Evolutionary conservation across 129 eudicot genomes (phyloP).

Genomic region (Dittrichia graveolens): DNA sequence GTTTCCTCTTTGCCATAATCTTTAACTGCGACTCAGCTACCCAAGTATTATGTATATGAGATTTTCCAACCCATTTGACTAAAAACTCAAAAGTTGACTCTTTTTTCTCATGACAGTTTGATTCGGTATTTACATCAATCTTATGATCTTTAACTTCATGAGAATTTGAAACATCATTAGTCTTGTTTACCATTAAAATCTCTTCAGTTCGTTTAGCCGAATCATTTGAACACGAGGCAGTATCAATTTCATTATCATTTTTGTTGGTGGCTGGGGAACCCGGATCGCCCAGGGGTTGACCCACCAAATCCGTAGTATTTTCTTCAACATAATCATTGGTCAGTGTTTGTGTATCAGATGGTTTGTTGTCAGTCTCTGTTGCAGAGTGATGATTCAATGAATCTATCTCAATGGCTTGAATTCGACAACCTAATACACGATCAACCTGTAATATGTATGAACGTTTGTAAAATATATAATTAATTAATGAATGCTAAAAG

Average conservation of each 20-base stretch:
- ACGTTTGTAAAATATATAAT: too few relatives aligned
- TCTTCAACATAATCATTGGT: slow-evolving; percentile 45
- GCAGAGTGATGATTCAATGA: slow-evolving; percentile 29
- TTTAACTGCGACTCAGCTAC: slow-evolving; percentile 73
- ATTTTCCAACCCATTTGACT: slow-evolving; percentile 95
- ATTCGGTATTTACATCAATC: slow-evolving; percentile 21
- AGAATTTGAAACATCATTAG: slow-evolving; percentile 13
- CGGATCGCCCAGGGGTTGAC: slow-evolving; percentile 27
- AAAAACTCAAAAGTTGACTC: slow-evolving; percentile 63
- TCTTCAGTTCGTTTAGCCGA: slow-evolving; percentile 26
- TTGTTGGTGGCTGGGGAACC: slow-evolving; percentile 13
- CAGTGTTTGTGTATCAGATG: slow-evolving; percentile 29
- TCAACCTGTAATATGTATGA: slow-evolving; percentile 61
- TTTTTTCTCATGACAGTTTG: slow-evolving; percentile 21
- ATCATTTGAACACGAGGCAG: slow-evolving; percentile 20
- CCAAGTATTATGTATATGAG: slow-evolving; percentile 90
- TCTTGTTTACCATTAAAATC: slow-evolving; percentile 17
- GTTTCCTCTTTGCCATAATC: slow-evolving; percentile 73
- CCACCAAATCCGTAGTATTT: slow-evolving; percentile 27
- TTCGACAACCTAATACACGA: slow-evolving; percentile 90
- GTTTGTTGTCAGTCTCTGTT: slow-evolving; percentile 32
- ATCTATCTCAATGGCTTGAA: slow-evolving; percentile 36
- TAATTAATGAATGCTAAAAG: too few relatives aligned
- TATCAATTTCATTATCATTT: slow-evolving; percentile 36
- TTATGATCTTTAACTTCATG: slow-evolving; percentile 29